These are phyloP conservation scores for Blumeria hordei DNA, from an alignment of 2,329 filamentous ascomycete species.

Conservation along the genomic window DNA sequence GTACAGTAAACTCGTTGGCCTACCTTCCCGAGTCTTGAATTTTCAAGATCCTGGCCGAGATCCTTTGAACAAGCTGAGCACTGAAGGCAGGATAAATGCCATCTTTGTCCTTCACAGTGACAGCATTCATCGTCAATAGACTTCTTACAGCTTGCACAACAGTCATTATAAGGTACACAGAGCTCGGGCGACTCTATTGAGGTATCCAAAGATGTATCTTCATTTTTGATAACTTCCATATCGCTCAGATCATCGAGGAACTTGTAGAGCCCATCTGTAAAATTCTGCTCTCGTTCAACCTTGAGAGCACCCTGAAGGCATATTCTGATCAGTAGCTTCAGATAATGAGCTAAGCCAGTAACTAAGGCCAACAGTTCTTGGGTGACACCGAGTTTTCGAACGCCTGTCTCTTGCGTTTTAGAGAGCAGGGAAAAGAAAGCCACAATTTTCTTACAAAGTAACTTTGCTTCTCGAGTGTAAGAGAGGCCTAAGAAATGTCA, in stretches of 20 bases:
- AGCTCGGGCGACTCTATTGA: constrained; percentile 40
- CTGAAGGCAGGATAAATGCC: constrained; percentile 58
- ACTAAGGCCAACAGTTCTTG: constrained; percentile 96
- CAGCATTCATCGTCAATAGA: constrained; percentile 91
- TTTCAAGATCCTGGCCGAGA: constrained; percentile 39
- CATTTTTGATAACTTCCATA: constrained; percentile 52
- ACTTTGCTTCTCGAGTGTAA: constrained; percentile 86
- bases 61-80: constrained; percentile 51
- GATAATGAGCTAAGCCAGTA: constrained; percentile 85
- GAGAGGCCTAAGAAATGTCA: constrained; percentile 37
- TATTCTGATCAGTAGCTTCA: constrained; percentile 91
- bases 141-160: constrained; percentile 57
- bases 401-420: constrained; percentile 79
- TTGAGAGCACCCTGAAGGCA: constrained; percentile 83
- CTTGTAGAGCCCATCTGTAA: constrained; percentile 48
- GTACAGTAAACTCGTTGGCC: constrained; percentile 49
- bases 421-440: constrained; percentile 90
- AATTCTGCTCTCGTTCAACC: constrained; percentile 62
- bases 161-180: constrained; percentile 57
- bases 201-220: constrained; percentile 43
- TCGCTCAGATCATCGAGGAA: constrained; percentile 70
- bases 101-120: constrained; percentile 47
- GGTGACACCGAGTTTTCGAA: constrained; percentile 78
- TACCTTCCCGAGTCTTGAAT: constrained; percentile 45
- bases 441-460: constrained; percentile 98